Conservation (phyloP, 352 stramenopile species). For the Phytophthora capsici region DNA sequence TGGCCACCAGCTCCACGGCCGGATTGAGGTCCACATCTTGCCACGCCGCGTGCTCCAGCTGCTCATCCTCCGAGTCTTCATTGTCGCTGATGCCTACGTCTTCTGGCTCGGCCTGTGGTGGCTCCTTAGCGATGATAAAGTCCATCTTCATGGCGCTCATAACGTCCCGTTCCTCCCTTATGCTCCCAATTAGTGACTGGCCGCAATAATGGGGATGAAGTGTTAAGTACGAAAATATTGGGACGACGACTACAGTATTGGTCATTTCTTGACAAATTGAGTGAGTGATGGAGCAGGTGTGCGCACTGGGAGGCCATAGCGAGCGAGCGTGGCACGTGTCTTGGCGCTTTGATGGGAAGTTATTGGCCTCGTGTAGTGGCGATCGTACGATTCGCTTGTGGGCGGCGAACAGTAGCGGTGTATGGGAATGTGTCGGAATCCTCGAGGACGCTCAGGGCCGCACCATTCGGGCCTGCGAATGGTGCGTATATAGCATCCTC, state of each 20-base stretch:
- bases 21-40: slow-evolving; percentile 85
- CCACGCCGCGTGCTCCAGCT: slow-evolving; percentile 76
- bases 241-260: background rate
- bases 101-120: slow-evolving; percentile 27
- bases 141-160: slow-evolving; percentile 89
- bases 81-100: slow-evolving; percentile 73
- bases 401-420: slow-evolving; percentile 39
- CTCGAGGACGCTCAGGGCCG: slow-evolving; percentile 94
- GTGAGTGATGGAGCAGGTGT: slow-evolving; percentile 44
- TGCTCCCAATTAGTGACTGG: slow-evolving; percentile 20
- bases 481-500: slow-evolving; percentile 52
- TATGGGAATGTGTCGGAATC: slow-evolving; percentile 92
- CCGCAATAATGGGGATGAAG: background rate
- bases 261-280: background rate
- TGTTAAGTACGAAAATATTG: too few relatives aligned
- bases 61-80: slow-evolving; percentile 86
- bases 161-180: slow-evolving; percentile 6
- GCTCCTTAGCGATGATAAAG: slow-evolving; percentile 83
- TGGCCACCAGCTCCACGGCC: slow-evolving; percentile 74
- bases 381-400: slow-evolving; percentile 92
- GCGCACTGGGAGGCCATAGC: slow-evolving; percentile 81
- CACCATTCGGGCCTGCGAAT: slow-evolving; percentile 95
- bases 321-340: slow-evolving; percentile 93
- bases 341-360: slow-evolving; percentile 85
- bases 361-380: slow-evolving; percentile 91